phyloP scores from a whole-genome alignment of 1,284 basidiomycete genomes.

The Trichosporon coremiiforme region DNA sequence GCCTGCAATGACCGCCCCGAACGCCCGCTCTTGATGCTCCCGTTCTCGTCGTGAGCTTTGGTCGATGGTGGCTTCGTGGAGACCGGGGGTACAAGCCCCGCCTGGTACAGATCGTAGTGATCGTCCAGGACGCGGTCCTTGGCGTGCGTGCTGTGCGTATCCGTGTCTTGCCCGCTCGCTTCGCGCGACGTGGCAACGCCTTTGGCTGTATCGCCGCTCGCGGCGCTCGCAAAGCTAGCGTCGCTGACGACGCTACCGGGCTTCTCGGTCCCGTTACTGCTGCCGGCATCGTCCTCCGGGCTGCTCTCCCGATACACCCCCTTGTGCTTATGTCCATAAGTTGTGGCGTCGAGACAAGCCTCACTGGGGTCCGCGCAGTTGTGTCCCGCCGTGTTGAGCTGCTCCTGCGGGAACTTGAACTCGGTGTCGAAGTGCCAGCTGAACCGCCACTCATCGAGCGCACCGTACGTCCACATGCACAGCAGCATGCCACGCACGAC shows the following conservation, averaged over 20 bases:
- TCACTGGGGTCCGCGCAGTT: neutral
- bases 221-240: neutral
- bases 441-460: neutral
- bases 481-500: conserved; percentile 7
- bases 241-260: neutral
- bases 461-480: conserved; percentile 5
- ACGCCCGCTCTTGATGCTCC: conserved; percentile 1
- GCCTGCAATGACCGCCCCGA: neutral
- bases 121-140: conserved; percentile 7
- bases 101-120: neutral
- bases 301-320: neutral
- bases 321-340: neutral
- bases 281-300: neutral
- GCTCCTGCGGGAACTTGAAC: neutral
- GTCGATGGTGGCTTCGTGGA: neutral
- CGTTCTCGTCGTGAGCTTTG: neutral
- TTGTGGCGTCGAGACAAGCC: neutral
- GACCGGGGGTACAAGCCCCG: neutral
- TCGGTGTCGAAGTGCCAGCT: neutral
- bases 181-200: neutral
- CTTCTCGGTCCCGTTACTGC: neutral
- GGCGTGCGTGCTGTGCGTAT: neutral
- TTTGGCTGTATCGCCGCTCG: neutral
- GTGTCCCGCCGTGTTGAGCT: conserved; percentile 1
- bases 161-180: neutral